These are phyloP conservation scores for Rhododendron williamsianum DNA, from an alignment of 148 eudicot species.

Conservation along the genomic window DNA sequence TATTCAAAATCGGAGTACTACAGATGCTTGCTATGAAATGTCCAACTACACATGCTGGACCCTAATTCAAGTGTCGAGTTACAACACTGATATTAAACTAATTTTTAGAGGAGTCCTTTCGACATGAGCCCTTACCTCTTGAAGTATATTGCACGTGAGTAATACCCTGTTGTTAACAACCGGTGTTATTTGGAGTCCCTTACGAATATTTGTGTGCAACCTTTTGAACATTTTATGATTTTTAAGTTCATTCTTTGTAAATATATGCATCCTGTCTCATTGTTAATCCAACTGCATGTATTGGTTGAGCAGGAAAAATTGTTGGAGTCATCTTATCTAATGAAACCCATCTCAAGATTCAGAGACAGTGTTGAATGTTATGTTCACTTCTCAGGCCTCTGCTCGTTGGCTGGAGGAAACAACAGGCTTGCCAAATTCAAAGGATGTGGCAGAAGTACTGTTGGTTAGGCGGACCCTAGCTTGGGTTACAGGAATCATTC, in stretches of 20 bases:
- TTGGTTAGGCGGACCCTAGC: constrained; percentile 72
- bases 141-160: background rate
- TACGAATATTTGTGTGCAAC: background rate
- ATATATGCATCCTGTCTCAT: background rate
- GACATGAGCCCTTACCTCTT: background rate
- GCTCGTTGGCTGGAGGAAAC: constrained; percentile 64
- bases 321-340: constrained; percentile 58
- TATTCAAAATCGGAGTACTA: too few species aligned
- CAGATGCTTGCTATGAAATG: too few species aligned
- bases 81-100: too few species aligned
- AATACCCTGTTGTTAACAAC: background rate
- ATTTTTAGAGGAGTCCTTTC: too few species aligned
- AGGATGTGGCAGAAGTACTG: constrained; percentile 32
- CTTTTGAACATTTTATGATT: background rate
- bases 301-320: constrained; percentile 52
- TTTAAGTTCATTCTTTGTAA: background rate
- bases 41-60: too few species aligned
- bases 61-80: too few species aligned
- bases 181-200: background rate
- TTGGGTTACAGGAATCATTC: constrained; percentile 78
- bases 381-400: constrained; percentile 33
- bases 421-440: constrained; percentile 23
- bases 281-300: background rate
- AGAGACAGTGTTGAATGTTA: constrained; percentile 43
- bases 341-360: constrained; percentile 33